These are phyloP conservation scores for Metschnikowia lunata DNA, from an alignment of 805 yeast genomes.

Conservation along the genomic window DNA sequence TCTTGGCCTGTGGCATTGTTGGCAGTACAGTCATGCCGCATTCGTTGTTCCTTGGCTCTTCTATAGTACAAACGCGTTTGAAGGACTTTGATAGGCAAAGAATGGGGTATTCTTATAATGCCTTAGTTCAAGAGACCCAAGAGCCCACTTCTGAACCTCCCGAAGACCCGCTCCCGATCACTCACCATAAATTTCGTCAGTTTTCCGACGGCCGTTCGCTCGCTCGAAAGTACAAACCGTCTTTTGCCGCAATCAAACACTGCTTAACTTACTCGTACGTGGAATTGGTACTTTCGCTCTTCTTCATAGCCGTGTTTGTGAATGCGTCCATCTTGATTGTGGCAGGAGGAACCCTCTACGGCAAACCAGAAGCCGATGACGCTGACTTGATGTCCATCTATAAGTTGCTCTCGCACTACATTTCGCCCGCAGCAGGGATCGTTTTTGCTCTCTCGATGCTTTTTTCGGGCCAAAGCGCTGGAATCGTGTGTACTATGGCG, in stretches of 20 bases:
- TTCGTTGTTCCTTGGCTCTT: slow-evolving; percentile 41
- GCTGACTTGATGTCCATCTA: slow-evolving; percentile 44
- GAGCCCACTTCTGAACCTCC: neutral
- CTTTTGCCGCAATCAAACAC: slow-evolving; percentile 38
- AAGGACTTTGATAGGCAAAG: slow-evolving; percentile 41
- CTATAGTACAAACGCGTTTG: slow-evolving; percentile 41
- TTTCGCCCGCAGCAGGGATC: slow-evolving; percentile 43
- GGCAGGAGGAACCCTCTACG: slow-evolving; percentile 39
- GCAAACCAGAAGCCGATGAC: slow-evolving; percentile 43
- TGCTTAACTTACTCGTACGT: slow-evolving; percentile 38
- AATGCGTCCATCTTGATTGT: slow-evolving; percentile 44
- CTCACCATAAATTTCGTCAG: slow-evolving; percentile 18
- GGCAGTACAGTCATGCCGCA: slow-evolving; percentile 49
- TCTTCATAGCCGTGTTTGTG: slow-evolving; percentile 42
- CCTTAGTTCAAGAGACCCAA: neutral
- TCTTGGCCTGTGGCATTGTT: slow-evolving; percentile 42
- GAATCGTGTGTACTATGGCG: slow-evolving; percentile 47
- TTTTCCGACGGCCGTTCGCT: slow-evolving; percentile 30
- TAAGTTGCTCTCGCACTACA: slow-evolving; percentile 40
- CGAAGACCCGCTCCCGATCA: slow-evolving; percentile 14
- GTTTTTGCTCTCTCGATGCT: slow-evolving; percentile 44
- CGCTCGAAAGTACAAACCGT: slow-evolving; percentile 34
- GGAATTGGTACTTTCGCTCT: slow-evolving; percentile 38
- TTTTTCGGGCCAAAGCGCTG: slow-evolving; percentile 45
- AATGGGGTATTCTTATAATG: slow-evolving; percentile 2